These are phyloP conservation scores for Oryza nivara DNA, from an alignment of 176 grass and related monocot genomes.

Conservation along the genomic window DNA sequence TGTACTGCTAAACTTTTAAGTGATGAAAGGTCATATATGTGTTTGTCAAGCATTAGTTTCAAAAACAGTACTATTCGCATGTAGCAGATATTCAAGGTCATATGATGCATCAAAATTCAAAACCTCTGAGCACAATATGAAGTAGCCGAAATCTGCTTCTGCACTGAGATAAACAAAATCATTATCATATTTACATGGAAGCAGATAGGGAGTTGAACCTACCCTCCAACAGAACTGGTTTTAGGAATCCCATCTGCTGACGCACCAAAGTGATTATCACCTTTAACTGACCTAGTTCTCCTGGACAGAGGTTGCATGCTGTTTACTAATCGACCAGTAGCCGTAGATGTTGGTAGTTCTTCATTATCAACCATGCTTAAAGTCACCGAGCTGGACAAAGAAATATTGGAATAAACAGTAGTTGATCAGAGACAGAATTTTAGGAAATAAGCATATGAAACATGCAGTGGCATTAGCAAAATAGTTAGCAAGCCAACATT, in stretches of 20 bases:
- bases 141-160: slow-evolving; percentile 21
- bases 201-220: slow-evolving; percentile 49
- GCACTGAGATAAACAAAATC: slow-evolving; percentile 15
- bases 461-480: not conserved
- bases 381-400: slow-evolving; percentile 57
- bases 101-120: slow-evolving; percentile 25
- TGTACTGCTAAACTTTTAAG: slow-evolving; percentile 29
- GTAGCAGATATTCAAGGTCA: slow-evolving; percentile 1
- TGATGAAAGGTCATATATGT: slow-evolving; percentile 18
- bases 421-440: not conserved
- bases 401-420: slow-evolving; percentile 13
- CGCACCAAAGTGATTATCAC: slow-evolving; percentile 59
- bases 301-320: slow-evolving; percentile 70
- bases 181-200: slow-evolving; percentile 27
- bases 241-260: slow-evolving; percentile 57
- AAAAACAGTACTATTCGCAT: slow-evolving; percentile 30
- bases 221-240: slow-evolving; percentile 71
- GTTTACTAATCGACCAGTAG: slow-evolving; percentile 55
- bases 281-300: slow-evolving; percentile 79
- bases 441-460: not conserved
- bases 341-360: slow-evolving; percentile 57
- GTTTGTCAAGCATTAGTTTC: not conserved
- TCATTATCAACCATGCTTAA: slow-evolving; percentile 68
- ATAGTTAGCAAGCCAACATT: not conserved
- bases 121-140: slow-evolving; percentile 15